Base-by-base conservation (phyloP, 805 yeast species). In the Candida hungchunana region DNA sequence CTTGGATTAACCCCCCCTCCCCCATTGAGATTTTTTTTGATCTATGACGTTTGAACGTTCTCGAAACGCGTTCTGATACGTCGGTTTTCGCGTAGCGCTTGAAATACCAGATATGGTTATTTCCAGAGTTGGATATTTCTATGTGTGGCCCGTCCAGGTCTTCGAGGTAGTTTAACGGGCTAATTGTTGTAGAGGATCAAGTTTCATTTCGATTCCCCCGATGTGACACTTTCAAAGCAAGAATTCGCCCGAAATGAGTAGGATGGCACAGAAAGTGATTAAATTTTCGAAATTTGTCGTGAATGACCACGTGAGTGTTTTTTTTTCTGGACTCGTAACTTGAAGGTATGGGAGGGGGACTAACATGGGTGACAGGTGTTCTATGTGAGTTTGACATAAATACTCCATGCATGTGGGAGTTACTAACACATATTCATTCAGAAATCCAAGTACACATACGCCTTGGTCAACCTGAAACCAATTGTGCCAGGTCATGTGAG, bases 401-500 rank as follows among this genome's bases (percentile, higher is more conserved):
- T 16, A 6, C 11, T 7, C n/a, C 21, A 22, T 5, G 22, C 14
- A 15, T 7, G 23, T 19, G 18, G 7, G 3, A 16, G 16, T n/a
- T 18, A 28, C 13, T 12, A 14, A n/a, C 28, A 30, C 32, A 27
- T 29, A 7, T 11, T 13, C 27, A 60, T n/a, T 52, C 42, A 78
- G 68, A 66, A 65, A 44, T 69, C 94, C 2, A 69, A 72, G 40
- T 66, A 73, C 56, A 73, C 93, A 1, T 94, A 68, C 63, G 97
- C 95, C 0, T 60, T 93, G 31, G 98, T 94, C 18, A 93, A 93
- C 57, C 59, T 94, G 34, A 86, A 86, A 58, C 99, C 99, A 0
- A 65, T 94, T 33, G 84, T 87, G 0, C 93, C 96, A 0, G 98
- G 98, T 1, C 99, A 93, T 63, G 90, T 43, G 18, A 18, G 47